phyloP scores from a whole-genome alignment of 139 green algal species.

The Chlorella sorokiniana region DNA sequence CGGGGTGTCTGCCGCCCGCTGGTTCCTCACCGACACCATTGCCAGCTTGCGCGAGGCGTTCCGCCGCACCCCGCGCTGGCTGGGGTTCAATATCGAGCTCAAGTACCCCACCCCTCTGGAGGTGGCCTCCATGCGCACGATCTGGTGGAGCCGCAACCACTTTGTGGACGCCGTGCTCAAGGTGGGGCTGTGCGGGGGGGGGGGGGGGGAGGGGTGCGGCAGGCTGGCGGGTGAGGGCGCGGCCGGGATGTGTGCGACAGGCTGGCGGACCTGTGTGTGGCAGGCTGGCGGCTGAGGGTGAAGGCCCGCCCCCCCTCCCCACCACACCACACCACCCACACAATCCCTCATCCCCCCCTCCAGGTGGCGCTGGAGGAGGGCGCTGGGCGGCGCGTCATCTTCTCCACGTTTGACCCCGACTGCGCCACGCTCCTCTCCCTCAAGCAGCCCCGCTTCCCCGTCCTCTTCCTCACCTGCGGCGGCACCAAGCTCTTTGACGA shows the following conservation, averaged over 20 bases:
- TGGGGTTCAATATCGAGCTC: slow-evolving; percentile 63
- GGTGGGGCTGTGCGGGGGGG: not conserved
- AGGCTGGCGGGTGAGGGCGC: not conserved
- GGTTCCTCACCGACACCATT: slow-evolving; percentile 34
- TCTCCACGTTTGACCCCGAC: slow-evolving; percentile 59
- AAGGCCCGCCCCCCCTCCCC: not conserved
- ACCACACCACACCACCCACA: not conserved
- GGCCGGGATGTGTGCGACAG: too few species aligned
- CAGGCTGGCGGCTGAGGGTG: too few species aligned
- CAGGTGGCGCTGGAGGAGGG: slow-evolving; percentile 54
- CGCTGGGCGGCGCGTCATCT: slow-evolving; percentile 45
- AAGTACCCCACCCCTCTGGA: slow-evolving; percentile 55
- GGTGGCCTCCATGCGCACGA: slow-evolving; percentile 32
- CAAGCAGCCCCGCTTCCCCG: slow-evolving; percentile 53
- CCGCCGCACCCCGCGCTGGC: slow-evolving; percentile 43
- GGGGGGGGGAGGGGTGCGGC: not conserved
- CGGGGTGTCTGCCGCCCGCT: slow-evolving; percentile 9
- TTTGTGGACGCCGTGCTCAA: slow-evolving; percentile 54
- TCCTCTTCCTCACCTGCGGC: slow-evolving; percentile 60
- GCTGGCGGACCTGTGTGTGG: too few species aligned
- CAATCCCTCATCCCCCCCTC: not conserved
- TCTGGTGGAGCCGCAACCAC: slow-evolving; percentile 40
- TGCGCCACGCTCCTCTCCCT: slow-evolving; percentile 50
- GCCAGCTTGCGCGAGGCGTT: slow-evolving; percentile 54
- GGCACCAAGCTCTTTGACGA: slow-evolving; percentile 53